Conservation (phyloP, 2,329 filamentous ascomycete species). For the Lachnellula occidentalis region DNA sequence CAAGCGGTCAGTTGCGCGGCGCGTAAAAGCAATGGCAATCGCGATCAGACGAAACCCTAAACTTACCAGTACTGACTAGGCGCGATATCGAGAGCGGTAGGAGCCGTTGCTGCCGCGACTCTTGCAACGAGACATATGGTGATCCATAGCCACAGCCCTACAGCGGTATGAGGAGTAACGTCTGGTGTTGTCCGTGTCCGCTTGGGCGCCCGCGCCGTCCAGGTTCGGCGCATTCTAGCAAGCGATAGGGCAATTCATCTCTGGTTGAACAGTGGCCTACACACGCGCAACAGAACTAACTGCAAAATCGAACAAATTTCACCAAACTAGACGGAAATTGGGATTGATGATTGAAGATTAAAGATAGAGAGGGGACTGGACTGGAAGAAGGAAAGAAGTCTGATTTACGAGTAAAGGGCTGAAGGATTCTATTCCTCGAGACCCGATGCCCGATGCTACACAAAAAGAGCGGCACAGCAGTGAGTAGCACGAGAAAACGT, state of each 20-base stretch:
- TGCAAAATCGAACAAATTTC: too few relatives aligned
- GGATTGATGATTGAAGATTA: too few relatives aligned
- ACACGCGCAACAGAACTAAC: too few relatives aligned
- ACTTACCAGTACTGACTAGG: conserved; percentile 19
- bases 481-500: too few relatives aligned
- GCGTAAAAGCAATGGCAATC: background rate
- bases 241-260: background rate
- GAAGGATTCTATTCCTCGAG: too few relatives aligned
- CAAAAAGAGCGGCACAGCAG: too few relatives aligned
- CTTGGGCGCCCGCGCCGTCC: background rate
- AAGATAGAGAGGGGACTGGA: too few relatives aligned
- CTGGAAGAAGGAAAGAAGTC: too few relatives aligned
- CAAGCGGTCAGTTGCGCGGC: background rate
- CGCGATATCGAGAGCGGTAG: conserved; percentile 15
- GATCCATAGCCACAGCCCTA: background rate
- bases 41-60: background rate
- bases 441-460: too few relatives aligned
- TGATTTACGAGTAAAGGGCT: too few relatives aligned
- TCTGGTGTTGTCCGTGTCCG: background rate
- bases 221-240: background rate
- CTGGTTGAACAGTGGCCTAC: background rate
- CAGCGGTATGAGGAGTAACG: background rate
- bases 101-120: background rate
- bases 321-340: too few relatives aligned
- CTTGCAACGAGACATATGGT: background rate